Conservation (phyloP, 2,329 filamentous ascomycete species). For the Colletotrichum caudatum region DNA sequence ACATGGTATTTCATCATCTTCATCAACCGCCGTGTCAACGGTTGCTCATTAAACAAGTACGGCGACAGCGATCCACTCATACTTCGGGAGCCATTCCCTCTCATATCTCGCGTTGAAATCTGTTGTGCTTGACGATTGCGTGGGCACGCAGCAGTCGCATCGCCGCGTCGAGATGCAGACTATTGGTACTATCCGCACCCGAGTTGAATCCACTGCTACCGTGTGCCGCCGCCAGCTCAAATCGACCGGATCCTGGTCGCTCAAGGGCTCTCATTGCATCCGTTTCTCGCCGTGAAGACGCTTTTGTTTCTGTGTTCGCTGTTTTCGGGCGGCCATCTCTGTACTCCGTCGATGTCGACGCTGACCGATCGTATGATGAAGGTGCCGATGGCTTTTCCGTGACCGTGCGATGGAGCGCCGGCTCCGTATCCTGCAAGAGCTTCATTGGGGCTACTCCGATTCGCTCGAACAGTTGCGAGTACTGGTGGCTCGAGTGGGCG, state of each 20-base stretch:
- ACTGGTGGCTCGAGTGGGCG: slow-evolving; percentile 26
- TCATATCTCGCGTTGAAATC: slow-evolving; percentile 16
- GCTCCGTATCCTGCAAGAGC: no score
- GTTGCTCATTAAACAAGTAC: neutral
- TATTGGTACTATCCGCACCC: slow-evolving; percentile 14
- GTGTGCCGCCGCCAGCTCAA: neutral
- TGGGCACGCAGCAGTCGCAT: slow-evolving; percentile 26
- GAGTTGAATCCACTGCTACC: neutral
- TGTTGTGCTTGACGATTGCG: slow-evolving; percentile 16
- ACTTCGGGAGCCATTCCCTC: neutral
- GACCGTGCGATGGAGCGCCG: neutral
- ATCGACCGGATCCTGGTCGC: neutral
- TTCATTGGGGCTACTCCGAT: slow-evolving; percentile 1
- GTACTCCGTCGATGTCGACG: slow-evolving; percentile 1
- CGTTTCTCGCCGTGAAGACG: neutral
- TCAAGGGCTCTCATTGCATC: neutral
- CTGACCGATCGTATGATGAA: slow-evolving; percentile 1
- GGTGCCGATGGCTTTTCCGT: slow-evolving; percentile 5
- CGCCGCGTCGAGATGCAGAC: slow-evolving; percentile 28
- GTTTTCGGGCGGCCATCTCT: neutral
- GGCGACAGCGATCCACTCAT: neutral
- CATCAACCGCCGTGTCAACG: neutral
- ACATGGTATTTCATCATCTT: neutral
- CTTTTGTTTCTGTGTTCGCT: neutral
- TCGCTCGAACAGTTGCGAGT: slow-evolving; percentile 7